Base-by-base conservation (phyloP, 1,284 basidiomycete species). In the Moesziomyces antarcticus region DNA sequence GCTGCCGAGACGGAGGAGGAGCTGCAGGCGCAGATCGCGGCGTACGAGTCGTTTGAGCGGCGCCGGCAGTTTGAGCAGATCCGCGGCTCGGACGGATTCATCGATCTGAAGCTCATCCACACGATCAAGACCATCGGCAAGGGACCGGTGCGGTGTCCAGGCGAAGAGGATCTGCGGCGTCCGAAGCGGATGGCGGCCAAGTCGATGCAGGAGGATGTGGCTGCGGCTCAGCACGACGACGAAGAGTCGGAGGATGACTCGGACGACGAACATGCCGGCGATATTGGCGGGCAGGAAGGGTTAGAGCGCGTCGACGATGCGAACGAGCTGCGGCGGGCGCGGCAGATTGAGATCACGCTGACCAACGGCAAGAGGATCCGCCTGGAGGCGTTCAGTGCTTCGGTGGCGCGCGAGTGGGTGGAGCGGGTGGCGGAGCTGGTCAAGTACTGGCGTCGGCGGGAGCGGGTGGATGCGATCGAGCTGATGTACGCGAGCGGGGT, bases 341-440 rank as follows among this genome's bases (percentile, higher is more conserved):
- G 93, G 52, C 90, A 90, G 20, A 93, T 94, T 73, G 92, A 94
- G 82, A 83, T 94, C 37, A 85, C 91, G 46, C 86, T 93, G 74
- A 87, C 86, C 21, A 90, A 89, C 33, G 92, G 92, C 7, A 86
- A 87, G 52, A 86, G 91, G 24, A 82, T 93, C 56, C 87, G 91
- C 42, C 92, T 92, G 57, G 93, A 94, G 72, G 80, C 84, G 7
- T 82, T 82, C 56, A 83, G 82, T 30, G 75, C 77, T n/a, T 58
- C 85, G 35, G 86, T 89, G 44, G 91, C 91, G 2, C 81, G 90
- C 48, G 91, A 94, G 76, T 94, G 93, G 93, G 89, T 93, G 50
- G 87, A 88, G 55, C 88, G 88, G 52, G 87, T 94, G 3, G 88
- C 89, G 25, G 88, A 87, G 42, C 87, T 94, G 27, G 85, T 91